Evolutionary conservation across 202 grass and related monocot species (phyloP).

Genomic region (Eragrostis tef): DNA sequence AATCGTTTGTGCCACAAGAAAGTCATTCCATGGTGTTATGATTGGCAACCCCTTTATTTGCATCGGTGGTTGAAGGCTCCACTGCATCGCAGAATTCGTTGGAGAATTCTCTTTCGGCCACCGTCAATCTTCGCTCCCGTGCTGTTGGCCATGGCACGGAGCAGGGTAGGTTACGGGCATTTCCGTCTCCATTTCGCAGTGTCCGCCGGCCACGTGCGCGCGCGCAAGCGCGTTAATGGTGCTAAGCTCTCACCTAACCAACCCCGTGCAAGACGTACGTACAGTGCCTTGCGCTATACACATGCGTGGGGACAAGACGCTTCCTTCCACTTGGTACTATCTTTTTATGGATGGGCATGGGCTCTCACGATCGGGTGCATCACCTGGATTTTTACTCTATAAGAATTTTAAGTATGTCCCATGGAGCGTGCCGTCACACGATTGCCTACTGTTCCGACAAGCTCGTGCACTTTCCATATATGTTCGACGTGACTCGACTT

Average conservation of each 20-base stretch:
- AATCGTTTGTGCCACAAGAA: not conserved
- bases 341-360: not conserved
- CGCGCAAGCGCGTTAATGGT: constrained; percentile 1
- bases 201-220: not conserved
- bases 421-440: not conserved
- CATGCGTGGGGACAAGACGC: too few species aligned
- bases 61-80: not conserved
- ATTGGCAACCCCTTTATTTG: not conserved
- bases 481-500: not conserved
- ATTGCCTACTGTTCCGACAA: not conserved
- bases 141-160: too few species aligned
- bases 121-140: too few species aligned
- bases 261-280: constrained; percentile 21
- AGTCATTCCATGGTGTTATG: not conserved
- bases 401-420: not conserved
- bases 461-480: not conserved
- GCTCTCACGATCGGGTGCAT: too few species aligned
- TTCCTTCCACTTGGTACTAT: not conserved
- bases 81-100: not conserved
- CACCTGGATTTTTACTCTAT: too few species aligned
- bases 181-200: not conserved
- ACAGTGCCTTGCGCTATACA: not conserved
- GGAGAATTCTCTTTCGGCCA: not conserved
- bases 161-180: not conserved
- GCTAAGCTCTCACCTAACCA: constrained; percentile 17